Conservation (phyloP, 768 basidiomycete species). For the Podaxis sp. region DNA sequence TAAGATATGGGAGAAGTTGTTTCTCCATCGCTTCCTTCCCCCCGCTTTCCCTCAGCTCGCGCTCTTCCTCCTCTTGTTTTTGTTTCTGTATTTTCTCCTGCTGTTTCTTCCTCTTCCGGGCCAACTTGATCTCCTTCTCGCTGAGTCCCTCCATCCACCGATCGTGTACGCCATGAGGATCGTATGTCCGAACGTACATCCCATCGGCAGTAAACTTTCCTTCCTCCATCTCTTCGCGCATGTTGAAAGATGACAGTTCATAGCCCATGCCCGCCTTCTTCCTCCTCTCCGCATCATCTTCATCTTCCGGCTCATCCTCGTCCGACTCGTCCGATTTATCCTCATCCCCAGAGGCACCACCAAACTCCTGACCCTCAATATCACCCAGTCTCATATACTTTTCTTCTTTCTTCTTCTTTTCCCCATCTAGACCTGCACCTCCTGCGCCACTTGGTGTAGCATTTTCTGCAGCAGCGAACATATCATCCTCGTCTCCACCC, state of each 20-base stretch:
- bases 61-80: slow-evolving; percentile 70
- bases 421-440: slow-evolving; percentile 17
- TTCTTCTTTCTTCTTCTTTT: slow-evolving; percentile 58
- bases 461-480: slow-evolving; percentile 72
- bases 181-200: slow-evolving; percentile 79
- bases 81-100: slow-evolving; percentile 73
- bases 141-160: slow-evolving; percentile 93
- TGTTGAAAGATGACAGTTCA: slow-evolving; percentile 95
- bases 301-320: slow-evolving; percentile 62
- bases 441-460: slow-evolving; percentile 22
- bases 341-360: slow-evolving; percentile 36
- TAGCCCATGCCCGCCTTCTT: slow-evolving; percentile 91
- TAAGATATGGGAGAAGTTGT: slow-evolving; percentile 71
- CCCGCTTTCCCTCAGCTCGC: slow-evolving; percentile 67
- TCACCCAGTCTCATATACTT: slow-evolving; percentile 87
- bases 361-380: slow-evolving; percentile 97
- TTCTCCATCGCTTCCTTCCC: slow-evolving; percentile 63
- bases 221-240: slow-evolving; percentile 98
- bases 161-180: slow-evolving; percentile 91
- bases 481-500: slow-evolving; percentile 62
- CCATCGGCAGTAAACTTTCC: slow-evolving; percentile 97
- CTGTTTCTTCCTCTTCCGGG: slow-evolving; percentile 70
- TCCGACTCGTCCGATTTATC: slow-evolving; percentile 38
- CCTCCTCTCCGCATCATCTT: slow-evolving; percentile 74
- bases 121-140: slow-evolving; percentile 83